Conservation (phyloP, 192 early-diverging fungal species). For the Linnemannia exigua region DNA sequence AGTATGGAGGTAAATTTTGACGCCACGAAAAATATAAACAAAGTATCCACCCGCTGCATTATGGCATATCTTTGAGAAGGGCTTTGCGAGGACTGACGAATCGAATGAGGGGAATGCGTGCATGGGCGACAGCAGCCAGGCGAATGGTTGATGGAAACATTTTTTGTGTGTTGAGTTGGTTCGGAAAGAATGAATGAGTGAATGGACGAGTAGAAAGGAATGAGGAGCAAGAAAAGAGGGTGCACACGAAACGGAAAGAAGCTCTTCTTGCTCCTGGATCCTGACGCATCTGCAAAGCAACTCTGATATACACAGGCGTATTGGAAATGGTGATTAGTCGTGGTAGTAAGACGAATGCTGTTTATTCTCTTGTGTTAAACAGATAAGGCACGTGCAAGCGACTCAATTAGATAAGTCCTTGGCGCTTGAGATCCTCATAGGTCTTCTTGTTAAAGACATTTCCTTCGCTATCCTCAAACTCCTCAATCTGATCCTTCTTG, state of each 20-base stretch:
- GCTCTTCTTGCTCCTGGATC: neutral
- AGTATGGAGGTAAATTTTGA: neutral
- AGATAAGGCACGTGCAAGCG: neutral
- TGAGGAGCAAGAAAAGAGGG: neutral
- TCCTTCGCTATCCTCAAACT: constrained; percentile 88
- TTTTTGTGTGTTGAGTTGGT: neutral
- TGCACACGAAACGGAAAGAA: neutral
- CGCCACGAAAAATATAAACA: no score
- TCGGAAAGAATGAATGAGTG: neutral
- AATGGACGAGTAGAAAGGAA: neutral
- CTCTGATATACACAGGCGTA: neutral
- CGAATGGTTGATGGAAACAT: constrained; percentile 40
- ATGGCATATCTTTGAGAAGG: constrained; percentile 22
- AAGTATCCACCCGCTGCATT: no score
- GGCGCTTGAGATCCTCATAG: constrained; percentile 86
- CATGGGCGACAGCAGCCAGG: constrained; percentile 22
- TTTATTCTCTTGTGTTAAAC: neutral
- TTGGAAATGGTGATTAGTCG: no score
- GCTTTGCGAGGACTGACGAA: constrained; percentile 55
- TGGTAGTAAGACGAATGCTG: neutral
- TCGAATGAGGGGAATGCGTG: constrained; percentile 54
- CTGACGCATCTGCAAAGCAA: neutral
- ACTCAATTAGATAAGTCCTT: constrained; percentile 76
- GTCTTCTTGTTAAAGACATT: constrained; percentile 93
- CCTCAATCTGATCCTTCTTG: constrained; percentile 90